A percentile compares a stretch with the other conserved stretches of the same genome.
Conservation (phyloP, 2,329 filamentous ascomycete genomes). For the Microdochium paspali region DNA sequence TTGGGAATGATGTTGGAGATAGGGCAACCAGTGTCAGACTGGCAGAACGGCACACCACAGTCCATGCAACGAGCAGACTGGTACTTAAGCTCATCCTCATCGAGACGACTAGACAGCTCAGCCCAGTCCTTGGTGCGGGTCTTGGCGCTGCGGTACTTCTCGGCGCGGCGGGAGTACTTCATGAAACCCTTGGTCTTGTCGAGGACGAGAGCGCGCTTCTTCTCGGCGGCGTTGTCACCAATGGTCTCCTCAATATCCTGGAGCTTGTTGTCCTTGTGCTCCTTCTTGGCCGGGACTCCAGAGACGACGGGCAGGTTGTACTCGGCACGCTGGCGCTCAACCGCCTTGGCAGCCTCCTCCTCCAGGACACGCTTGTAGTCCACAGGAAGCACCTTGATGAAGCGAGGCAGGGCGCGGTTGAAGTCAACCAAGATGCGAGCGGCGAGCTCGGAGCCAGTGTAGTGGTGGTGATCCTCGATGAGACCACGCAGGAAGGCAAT, state of each 20-base stretch:
- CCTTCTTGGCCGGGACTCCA: conserved; percentile 55
- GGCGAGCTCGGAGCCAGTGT: conserved; percentile 91
- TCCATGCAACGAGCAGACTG: conserved; percentile 98
- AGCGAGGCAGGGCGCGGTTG: conserved; percentile 78
- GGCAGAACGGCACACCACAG: conserved; percentile 96
- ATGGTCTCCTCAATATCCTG: conserved; percentile 89
- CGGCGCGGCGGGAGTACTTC: conserved; percentile 86
- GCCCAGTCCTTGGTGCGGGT: conserved; percentile 88
- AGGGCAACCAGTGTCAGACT: conserved; percentile 90
- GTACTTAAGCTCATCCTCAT: conserved; percentile 93
- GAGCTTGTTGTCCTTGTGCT: conserved; percentile 60
- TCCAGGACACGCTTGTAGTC: conserved; percentile 92
- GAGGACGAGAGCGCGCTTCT: conserved; percentile 83
- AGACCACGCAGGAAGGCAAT: conserved; percentile 84
- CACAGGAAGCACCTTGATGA: conserved; percentile 86
- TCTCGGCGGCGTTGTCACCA: conserved; percentile 73
- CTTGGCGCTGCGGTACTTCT: conserved; percentile 84
- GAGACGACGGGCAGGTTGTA: conserved; percentile 73
- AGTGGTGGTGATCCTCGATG: conserved; percentile 95
- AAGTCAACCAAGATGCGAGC: conserved; percentile 93
- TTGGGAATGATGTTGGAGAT: conserved; percentile 98
- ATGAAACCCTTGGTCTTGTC: conserved; percentile 98
- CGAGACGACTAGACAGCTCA: conserved; percentile 77
- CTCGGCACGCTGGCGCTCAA: conserved; percentile 74
- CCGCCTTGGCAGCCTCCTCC: conserved; percentile 79